phyloP scores from a whole-genome alignment of 495 filamentous ascomycete genomes.

The Bacidia rubella region DNA sequence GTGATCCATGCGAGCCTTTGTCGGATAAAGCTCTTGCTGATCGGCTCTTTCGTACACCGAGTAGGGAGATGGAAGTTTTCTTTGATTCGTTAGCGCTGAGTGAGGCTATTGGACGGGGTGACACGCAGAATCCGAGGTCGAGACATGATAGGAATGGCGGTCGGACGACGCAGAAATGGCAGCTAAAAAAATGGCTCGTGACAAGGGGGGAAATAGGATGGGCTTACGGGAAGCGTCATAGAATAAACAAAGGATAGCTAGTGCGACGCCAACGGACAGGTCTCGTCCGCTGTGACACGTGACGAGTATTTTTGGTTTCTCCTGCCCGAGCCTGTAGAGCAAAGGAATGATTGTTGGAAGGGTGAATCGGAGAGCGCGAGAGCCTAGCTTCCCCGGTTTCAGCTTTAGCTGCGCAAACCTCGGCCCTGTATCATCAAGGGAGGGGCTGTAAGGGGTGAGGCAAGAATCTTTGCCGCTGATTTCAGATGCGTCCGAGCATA shows the following conservation, averaged over 20 bases:
- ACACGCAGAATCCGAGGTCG: too few species aligned
- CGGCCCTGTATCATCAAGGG: slow-evolving; percentile 22
- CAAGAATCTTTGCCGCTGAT: slow-evolving; percentile 26
- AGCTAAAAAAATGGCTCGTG: too few species aligned
- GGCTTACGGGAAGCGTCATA: slow-evolving; percentile 41
- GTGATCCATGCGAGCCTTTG: slow-evolving; percentile 67
- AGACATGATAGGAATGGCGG: too few species aligned
- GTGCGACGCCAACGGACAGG: slow-evolving; percentile 46
- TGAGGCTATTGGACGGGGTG: too few species aligned
- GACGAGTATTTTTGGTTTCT: slow-evolving; percentile 35
- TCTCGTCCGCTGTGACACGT: slow-evolving; percentile 52
- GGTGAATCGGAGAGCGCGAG: slow-evolving; percentile 62
- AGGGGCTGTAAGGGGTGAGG: slow-evolving; percentile 21
- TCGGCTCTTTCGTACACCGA: slow-evolving; percentile 24
- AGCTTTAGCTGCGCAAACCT: slow-evolving; percentile 47
- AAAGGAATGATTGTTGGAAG: too few species aligned
- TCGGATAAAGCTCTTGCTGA: slow-evolving; percentile 61
- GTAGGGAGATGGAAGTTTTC: too few species aligned
- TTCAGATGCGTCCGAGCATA: too few species aligned
- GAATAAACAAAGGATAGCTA: slow-evolving; percentile 50
- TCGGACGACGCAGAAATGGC: too few species aligned
- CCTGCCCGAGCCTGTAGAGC: too few species aligned
- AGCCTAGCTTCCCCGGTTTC: slow-evolving; percentile 54
- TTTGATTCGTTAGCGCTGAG: too few species aligned
- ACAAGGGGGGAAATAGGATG: too few species aligned